Base-by-base conservation (phyloP, 164 flowering plant species). In the Brasenia schreberi region DNA sequence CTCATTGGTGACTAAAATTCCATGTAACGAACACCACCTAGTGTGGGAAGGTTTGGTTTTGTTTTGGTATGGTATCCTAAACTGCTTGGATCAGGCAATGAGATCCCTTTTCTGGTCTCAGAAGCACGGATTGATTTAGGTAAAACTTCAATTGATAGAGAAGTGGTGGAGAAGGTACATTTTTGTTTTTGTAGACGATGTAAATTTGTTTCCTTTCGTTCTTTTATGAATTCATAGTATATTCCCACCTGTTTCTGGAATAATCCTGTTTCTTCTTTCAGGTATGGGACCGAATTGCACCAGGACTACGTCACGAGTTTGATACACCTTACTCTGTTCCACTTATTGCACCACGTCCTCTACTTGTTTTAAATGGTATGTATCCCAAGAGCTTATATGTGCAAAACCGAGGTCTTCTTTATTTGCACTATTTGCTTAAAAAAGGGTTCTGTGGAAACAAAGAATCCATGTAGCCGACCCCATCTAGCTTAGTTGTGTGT, bases 211-310 rank as follows among this genome's bases (percentile, higher is more conserved):
- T 61, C 27, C 63, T 61, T 23, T 61, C 33, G 9, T 61, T 61
- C 19, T 10, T 61, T 61, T 18, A 18, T 61, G 0, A 9, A 4
- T 7, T 61, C 18, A 18, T 23, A 9, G 12, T 61, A 1, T 12
- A 61, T 7, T 23, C 9, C 18, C 19, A 61, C 5, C 18, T 61
- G 33, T 12, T 61, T 61, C 33, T 61, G 63, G 42, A 58, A 59
- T 17, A 43, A 23, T 66, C 53, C 65, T 68, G 19, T 58, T 16
- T 9, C 19, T 58, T 66, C 19, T 33, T 18, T 12, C 83, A 91
- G 97, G 98, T 92, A 0, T 95, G 97, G 97, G 82, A 86, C 71
- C 80, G 82, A 74, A 90, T 92, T 63, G 94, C 97, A 67, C 97
- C 97, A 64, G 97, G 97, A 64, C 78, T 95, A 52, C 89, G 83